Base-by-base conservation (phyloP, 441 rosid species). In the Jatropha multifida region DNA sequence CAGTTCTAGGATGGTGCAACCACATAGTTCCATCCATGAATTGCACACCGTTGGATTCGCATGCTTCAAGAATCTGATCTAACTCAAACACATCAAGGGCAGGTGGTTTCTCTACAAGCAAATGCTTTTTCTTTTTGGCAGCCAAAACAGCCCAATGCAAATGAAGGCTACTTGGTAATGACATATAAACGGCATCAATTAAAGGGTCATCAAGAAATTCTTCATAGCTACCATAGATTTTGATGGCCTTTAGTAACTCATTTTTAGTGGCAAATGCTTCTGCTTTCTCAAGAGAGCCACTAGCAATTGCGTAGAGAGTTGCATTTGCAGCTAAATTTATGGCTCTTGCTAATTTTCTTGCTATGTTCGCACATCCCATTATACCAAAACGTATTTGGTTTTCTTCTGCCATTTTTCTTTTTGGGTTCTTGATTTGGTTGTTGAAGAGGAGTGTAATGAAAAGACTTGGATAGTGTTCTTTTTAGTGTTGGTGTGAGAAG, bases 21-120 rank as follows among this genome's bases (percentile, higher is more conserved):
- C 92, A 89, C 92, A 88, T 89, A 54, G 94, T 83, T 4, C 92
- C 93, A 73, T 92, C 96, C 96, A 90, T 86, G 79, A 86, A 74
- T 81, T 88, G 94, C 20, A 92, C 81, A 17, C 83, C 88, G 52
- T 83, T 85, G 52, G 79, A 77, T 14, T 81, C 93, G 71, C 94
- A 90, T 18, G 94, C 93, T 73, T 79, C 81, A 55, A 80, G 51
- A 54, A 92, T 90, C 80, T 54, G 58, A 48, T 88, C 92, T 26
- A 92, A 88, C 79, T 90, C 90, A 0, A 61, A 77, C 10, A 75
- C 84, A 78, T 83, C 85, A 27, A 85, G 10, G 7, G 88, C 93
- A 38, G 86, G 82, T 3, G 92, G 97, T 79, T 90, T 92, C 86
- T 92, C 96, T 73, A 88, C 65, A 13, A 92, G 73, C 69, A 92